Evolutionary conservation across 345 rosid species (phyloP), one percentile per base, ranked within the genome.

Genomic region (Salix dunnii): DNA sequence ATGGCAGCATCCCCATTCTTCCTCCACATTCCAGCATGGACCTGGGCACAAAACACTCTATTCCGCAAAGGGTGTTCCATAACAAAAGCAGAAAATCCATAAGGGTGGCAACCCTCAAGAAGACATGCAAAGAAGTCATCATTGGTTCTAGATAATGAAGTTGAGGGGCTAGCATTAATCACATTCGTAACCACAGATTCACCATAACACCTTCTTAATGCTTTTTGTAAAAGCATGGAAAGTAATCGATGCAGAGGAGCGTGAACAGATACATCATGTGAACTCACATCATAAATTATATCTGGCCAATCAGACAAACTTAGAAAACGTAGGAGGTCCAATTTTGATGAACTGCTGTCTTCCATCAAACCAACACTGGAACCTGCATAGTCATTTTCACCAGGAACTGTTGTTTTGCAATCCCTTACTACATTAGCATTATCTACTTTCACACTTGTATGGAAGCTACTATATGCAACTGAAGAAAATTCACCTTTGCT

Each of bases 21-120:
- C 79, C 85, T 89, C 99, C 99, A 96, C 98, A 93, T 91, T 84
- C 97, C 97, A 76, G 97, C 96, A 72, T 82, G 89, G 80, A 96
- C 92, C 77, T 96, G 87, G 36, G 99, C 91, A 85, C 92, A 92
- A 74, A 96, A 96, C 35, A 89, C 99, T 89, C 96, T 90, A 76
- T 88, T 83, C 63, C 91, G 99, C 64, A 96, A 80, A 72, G 94
- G 93, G 85, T 93, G 93, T 88, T 93, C 99, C 98, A 93, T 91
- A 75, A 88, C 78, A 77, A 85, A 88, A 7, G 92, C 94, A 74
- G 98, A 88, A 87, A 96, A 96, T 62, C 98, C 98, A 70, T 4
- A 40, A 3, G 98, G 97, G 74, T 91, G 91, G 86, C 88, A 90
- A 49, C 85, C 85, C 69, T 83, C 76, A 46, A 96, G 88, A 74